phyloP scores from a whole-genome alignment of 106 monocot species.

The Acorus gramineus region DNA sequence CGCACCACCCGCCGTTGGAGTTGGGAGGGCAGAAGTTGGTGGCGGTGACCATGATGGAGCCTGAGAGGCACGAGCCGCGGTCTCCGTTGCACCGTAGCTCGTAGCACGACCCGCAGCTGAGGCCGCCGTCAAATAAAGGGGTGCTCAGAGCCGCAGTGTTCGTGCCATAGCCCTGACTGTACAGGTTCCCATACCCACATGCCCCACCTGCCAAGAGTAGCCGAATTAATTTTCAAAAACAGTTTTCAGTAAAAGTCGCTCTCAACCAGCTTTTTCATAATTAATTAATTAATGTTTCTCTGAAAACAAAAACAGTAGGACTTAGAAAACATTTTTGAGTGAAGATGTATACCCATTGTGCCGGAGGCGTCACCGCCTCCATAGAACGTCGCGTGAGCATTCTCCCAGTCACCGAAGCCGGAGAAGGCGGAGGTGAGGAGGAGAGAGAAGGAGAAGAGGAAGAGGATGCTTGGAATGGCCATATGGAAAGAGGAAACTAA shows the following conservation, averaged over 20 bases:
- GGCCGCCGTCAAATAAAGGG: slow-evolving; percentile 49
- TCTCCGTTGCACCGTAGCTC: slow-evolving; percentile 40
- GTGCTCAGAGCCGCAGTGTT: slow-evolving; percentile 71
- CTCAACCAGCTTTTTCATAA: neutral
- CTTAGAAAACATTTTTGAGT: neutral
- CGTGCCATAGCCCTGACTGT: slow-evolving; percentile 64
- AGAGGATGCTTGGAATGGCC: slow-evolving; percentile 3
- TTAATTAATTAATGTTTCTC: neutral
- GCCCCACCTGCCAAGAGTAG: slow-evolving; percentile 33
- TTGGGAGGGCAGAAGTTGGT: slow-evolving; percentile 79
- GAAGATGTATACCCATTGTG: slow-evolving; percentile 38
- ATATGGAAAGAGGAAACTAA: too few relatives aligned
- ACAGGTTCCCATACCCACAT: slow-evolving; percentile 56
- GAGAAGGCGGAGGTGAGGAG: neutral
- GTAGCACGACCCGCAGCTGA: slow-evolving; percentile 61
- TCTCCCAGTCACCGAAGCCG: slow-evolving; percentile 21
- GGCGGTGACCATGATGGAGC: slow-evolving; percentile 47
- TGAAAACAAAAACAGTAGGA: neutral
- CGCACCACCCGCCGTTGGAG: slow-evolving; percentile 67
- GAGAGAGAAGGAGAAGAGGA: slow-evolving; percentile 11
- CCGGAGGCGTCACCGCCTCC: slow-evolving; percentile 56
- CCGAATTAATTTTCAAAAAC: neutral
- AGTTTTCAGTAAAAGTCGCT: neutral
- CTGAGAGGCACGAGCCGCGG: slow-evolving; percentile 45
- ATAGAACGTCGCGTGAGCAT: slow-evolving; percentile 46